These are phyloP conservation scores for Hemisphaericaspora xylanilytica DNA, from an alignment of 1,139 yeast genomes.

Conservation along the genomic window DNA sequence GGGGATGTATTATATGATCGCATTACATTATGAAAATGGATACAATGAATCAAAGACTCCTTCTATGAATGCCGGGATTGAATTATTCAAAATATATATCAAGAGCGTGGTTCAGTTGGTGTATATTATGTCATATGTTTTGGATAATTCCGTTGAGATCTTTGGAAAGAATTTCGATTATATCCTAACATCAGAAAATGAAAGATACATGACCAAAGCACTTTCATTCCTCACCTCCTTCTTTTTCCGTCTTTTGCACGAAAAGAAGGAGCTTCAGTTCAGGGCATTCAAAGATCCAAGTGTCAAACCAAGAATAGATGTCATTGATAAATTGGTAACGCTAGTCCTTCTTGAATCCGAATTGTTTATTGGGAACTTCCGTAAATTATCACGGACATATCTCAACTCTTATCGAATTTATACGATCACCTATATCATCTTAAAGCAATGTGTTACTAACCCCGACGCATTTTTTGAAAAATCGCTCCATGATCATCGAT, in stretches of 20 bases:
- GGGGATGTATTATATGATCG: conserved; percentile 45
- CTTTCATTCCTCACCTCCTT: conserved; percentile 43
- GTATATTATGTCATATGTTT: conserved; percentile 45
- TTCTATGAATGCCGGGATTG: conserved; percentile 43
- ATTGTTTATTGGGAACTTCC: conserved; percentile 44
- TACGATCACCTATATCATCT: conserved; percentile 42
- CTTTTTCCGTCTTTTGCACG: conserved; percentile 42
- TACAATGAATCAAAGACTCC: conserved; percentile 28
- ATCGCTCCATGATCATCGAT: conserved; percentile 26
- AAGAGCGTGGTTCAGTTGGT: conserved; percentile 45
- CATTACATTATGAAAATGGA: conserved; percentile 41
- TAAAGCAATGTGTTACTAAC: conserved; percentile 45
- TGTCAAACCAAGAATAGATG: conserved; percentile 29
- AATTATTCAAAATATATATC: conserved; percentile 43
- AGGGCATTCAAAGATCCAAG: conserved; percentile 22
- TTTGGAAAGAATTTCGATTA: conserved; percentile 45
- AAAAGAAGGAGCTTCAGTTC: conserved; percentile 34
- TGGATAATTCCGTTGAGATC: conserved; percentile 43
- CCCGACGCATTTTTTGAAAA: conserved; percentile 39
- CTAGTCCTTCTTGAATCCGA: conserved; percentile 42
- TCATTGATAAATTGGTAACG: conserved; percentile 35
- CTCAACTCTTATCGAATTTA: conserved; percentile 42
- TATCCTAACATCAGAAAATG: conserved; percentile 38
- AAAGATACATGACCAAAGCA: conserved; percentile 43
- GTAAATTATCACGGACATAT: conserved; percentile 38